Percentiles rank a stretch among this genome's conserved stretches.
Conservation (phyloP, 1,139 yeast genomes). For the Yamadazyma diospyri region DNA sequence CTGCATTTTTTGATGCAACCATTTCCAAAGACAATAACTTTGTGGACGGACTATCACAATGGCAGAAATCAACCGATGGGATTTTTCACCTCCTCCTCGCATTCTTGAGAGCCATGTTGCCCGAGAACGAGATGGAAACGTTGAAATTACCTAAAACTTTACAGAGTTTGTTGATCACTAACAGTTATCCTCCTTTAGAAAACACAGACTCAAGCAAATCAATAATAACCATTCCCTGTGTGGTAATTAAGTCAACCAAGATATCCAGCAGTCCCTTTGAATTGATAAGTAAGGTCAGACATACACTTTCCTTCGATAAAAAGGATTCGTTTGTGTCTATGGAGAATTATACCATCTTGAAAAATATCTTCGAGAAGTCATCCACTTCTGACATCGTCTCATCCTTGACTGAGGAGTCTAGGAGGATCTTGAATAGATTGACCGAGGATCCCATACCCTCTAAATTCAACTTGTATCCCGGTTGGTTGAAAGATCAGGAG, state of each 20-base stretch:
- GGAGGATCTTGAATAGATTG: constrained; percentile 61
- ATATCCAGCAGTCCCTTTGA: constrained; percentile 50
- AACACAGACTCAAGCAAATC: constrained; percentile 36
- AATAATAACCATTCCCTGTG: constrained; percentile 51
- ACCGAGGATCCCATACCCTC: constrained; percentile 42
- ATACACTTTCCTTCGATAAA: constrained; percentile 65
- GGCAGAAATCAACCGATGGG: constrained; percentile 85
- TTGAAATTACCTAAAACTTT: constrained; percentile 61
- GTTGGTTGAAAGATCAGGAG: constrained; percentile 37
- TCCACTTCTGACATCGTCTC: constrained; percentile 55
- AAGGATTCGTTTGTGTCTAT: constrained; percentile 68
- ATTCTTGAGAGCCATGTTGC: constrained; percentile 76
- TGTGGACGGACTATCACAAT: constrained; percentile 67
- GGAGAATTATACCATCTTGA: constrained; percentile 75
- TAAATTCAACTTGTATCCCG: constrained; percentile 35
- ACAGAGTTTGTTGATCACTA: constrained; percentile 58
- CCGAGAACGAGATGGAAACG: constrained; percentile 56
- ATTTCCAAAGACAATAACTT: constrained; percentile 41
- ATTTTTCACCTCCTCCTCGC: constrained; percentile 76
- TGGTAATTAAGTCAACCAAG: constrained; percentile 60
- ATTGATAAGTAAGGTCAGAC: constrained; percentile 53
- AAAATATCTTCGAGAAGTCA: constrained; percentile 63
- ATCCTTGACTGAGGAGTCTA: constrained; percentile 71
- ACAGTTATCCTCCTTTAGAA: constrained; percentile 59
- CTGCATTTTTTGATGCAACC: constrained; percentile 44